Evolutionary conservation across 2,329 filamentous ascomycete genomes (phyloP).

Genomic region (Ophiocordyceps polyrhachis-furcata): DNA sequence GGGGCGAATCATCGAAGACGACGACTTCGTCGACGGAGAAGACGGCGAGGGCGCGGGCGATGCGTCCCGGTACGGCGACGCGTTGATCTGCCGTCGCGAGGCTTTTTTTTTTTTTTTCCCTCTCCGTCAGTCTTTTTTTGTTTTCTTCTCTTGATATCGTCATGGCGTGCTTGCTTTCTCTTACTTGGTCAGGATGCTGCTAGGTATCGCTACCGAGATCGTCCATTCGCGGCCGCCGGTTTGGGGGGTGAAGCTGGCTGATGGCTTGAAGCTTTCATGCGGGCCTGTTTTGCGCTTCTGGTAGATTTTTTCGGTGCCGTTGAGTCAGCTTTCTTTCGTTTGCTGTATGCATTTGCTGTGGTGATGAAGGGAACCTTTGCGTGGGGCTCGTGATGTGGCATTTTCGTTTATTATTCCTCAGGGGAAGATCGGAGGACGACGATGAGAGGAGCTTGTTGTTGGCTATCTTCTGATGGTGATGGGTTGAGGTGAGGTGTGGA

Average conservation of each 20-base stretch:
- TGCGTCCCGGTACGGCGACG: conserved; percentile 51
- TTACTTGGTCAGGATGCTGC: conserved; percentile 58
- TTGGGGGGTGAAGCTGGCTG: conserved; percentile 46
- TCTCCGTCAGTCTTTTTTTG: not conserved
- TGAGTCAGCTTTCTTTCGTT: not conserved
- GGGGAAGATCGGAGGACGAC: not conserved
- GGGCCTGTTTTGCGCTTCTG: conserved; percentile 31
- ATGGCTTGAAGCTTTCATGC: conserved; percentile 31
- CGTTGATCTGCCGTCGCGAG: conserved; percentile 57
- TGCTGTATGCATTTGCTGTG: too few relatives aligned
- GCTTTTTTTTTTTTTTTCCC: conserved; percentile 25
- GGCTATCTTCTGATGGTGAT: not conserved
- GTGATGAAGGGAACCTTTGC: conserved; percentile 9
- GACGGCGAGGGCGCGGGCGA: conserved; percentile 65
- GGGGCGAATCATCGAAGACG: conserved; percentile 53
- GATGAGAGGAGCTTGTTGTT: not conserved
- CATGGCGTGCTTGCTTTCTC: not conserved
- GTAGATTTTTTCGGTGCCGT: not conserved
- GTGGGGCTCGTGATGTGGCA: conserved; percentile 16
- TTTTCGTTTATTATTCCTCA: conserved; percentile 3
- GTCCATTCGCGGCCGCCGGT: conserved; percentile 50
- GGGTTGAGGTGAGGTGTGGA: not conserved
- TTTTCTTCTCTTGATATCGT: not conserved
- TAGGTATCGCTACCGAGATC: conserved; percentile 58
- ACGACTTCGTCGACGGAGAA: conserved; percentile 75